phyloP scores from a whole-genome alignment of 176 grass and related monocot genomes.

The Musa beccarii region DNA sequence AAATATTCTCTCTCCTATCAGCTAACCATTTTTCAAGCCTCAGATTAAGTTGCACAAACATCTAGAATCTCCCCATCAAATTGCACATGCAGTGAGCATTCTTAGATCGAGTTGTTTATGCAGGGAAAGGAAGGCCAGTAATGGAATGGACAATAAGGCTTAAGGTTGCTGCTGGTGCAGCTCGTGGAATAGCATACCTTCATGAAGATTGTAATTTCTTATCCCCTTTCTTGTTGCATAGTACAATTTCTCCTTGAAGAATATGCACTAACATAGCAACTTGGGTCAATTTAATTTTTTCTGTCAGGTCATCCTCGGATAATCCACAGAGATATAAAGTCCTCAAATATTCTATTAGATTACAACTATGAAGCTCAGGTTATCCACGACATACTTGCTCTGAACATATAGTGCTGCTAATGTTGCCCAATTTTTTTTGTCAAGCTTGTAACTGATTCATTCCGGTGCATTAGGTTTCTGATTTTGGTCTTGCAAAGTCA shows the following conservation, averaged over 20 bases:
- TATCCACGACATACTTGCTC: slow-evolving; percentile 15
- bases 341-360: slow-evolving; percentile 97
- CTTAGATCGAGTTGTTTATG: slow-evolving; percentile 27
- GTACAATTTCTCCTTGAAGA: neutral
- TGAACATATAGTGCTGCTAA: slow-evolving; percentile 8
- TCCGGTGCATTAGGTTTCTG: slow-evolving; percentile 60
- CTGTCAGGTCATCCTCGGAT: slow-evolving; percentile 87
- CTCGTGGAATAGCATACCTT: slow-evolving; percentile 92
- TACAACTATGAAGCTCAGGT: slow-evolving; percentile 97
- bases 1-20: neutral
- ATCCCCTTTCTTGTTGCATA: slow-evolving; percentile 1
- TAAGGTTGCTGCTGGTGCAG: slow-evolving; percentile 91
- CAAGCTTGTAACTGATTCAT: slow-evolving; percentile 3
- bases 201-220: slow-evolving; percentile 91
- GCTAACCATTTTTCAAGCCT: neutral
- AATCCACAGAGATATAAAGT: slow-evolving; percentile 99
- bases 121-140: slow-evolving; percentile 47
- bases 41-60: neutral
- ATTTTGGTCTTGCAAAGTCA: slow-evolving; percentile 99
- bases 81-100: neutral
- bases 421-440: slow-evolving; percentile 3
- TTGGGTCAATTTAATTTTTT: slow-evolving; percentile 18
- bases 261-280: slow-evolving; percentile 26
- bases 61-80: neutral
- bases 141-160: slow-evolving; percentile 82